These are phyloP conservation scores for Styphnolobium japonicum DNA, from an alignment of 306 rosid genomes.

Conservation along the genomic window DNA sequence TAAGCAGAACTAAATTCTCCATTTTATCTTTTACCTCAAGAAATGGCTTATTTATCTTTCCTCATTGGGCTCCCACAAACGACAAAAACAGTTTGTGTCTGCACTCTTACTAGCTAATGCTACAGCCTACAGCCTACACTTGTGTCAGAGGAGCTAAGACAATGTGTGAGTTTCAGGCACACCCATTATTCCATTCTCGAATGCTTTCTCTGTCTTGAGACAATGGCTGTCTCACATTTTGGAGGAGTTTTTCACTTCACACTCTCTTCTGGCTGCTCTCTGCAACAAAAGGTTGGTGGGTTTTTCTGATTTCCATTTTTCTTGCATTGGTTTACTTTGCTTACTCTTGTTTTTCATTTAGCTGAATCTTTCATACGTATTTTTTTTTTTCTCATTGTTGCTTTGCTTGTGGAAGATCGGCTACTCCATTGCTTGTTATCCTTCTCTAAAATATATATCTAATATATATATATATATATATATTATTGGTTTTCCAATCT, in stretches of 20 bases:
- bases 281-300: slow-evolving; percentile 41
- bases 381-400: slow-evolving; percentile 7
- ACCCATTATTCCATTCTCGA: slow-evolving; percentile 38
- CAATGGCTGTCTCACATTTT: slow-evolving; percentile 30
- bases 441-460: background rate
- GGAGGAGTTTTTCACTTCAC: slow-evolving; percentile 27
- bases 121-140: slow-evolving; percentile 37
- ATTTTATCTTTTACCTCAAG: no score
- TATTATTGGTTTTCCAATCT: slow-evolving; percentile 9
- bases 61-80: slow-evolving; percentile 30
- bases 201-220: slow-evolving; percentile 24
- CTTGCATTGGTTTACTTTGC: background rate
- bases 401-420: slow-evolving; percentile 19
- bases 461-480: no score
- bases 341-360: background rate
- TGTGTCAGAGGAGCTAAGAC: slow-evolving; percentile 41
- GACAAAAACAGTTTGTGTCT: slow-evolving; percentile 37
- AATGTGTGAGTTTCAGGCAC: slow-evolving; percentile 52
- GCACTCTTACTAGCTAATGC: slow-evolving; percentile 19
- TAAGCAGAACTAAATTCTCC: no score
- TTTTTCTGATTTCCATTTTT: slow-evolving; percentile 22
- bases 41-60: slow-evolving; percentile 25
- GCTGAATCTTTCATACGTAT: background rate
- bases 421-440: background rate
- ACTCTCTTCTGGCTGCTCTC: slow-evolving; percentile 29